phyloP scores from a whole-genome alignment of 2,329 filamentous ascomycete genomes.

The Arthrinium phaeospermum region DNA sequence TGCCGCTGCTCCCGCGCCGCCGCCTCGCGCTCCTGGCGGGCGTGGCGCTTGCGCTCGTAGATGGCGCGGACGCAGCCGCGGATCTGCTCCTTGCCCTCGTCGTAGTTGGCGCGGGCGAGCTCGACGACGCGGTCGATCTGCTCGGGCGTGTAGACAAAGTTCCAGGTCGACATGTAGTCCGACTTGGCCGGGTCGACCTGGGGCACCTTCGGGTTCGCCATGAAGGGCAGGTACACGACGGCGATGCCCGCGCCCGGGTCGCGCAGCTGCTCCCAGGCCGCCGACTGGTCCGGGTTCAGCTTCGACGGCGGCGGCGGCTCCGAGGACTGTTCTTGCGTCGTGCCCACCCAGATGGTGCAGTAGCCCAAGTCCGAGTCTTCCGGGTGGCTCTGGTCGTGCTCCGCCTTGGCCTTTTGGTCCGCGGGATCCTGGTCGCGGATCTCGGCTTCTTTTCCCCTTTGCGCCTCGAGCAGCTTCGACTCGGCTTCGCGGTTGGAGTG shows the following conservation, averaged over 20 bases:
- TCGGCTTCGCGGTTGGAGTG: constrained; percentile 65
- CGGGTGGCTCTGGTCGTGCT: constrained; percentile 49
- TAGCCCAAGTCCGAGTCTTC: constrained; percentile 74
- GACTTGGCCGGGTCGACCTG: constrained; percentile 82
- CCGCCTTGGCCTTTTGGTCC: constrained; percentile 38
- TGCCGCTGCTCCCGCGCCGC: constrained; percentile 46
- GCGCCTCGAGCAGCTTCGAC: constrained; percentile 65
- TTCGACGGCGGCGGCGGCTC: constrained; percentile 57
- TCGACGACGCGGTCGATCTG: constrained; percentile 86
- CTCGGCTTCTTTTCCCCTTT: constrained; percentile 27
- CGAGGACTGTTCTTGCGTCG: constrained; percentile 72
- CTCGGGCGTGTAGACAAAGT: constrained; percentile 92
- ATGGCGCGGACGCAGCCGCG: constrained; percentile 82
- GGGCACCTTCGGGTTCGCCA: constrained; percentile 79
- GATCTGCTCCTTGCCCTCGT: constrained; percentile 80
- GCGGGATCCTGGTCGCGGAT: constrained; percentile 29
- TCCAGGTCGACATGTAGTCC: constrained; percentile 96
- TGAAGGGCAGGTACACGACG: constrained; percentile 87
- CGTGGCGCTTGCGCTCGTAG: constrained; percentile 86
- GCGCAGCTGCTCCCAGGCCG: constrained; percentile 73
- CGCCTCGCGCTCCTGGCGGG: constrained; percentile 61
- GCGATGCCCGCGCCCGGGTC: constrained; percentile 82
- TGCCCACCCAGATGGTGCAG: constrained; percentile 95
- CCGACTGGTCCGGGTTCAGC: constrained; percentile 66
- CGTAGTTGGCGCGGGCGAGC: constrained; percentile 85